phyloP scores from a whole-genome alignment of 1,139 yeast genomes.

The Sugiyamaella pinicola region DNA sequence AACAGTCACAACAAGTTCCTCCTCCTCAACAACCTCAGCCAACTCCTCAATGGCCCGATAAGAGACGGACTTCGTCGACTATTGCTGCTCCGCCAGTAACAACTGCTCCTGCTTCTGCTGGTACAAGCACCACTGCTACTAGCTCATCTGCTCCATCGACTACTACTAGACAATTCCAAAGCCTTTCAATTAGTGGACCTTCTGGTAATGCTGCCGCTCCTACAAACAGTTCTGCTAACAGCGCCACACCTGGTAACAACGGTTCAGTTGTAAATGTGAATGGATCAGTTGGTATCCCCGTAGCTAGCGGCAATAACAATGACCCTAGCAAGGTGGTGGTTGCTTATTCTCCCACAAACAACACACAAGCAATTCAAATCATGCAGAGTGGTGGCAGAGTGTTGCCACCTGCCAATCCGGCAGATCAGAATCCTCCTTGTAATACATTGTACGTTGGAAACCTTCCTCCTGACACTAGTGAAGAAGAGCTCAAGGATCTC shows the following conservation, averaged over 20 bases:
- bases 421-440: constrained; percentile 98
- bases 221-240: not conserved
- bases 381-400: constrained; percentile 48
- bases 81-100: not conserved
- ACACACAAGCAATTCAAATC: constrained; percentile 40
- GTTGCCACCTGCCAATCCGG: constrained; percentile 97
- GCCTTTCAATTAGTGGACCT: constrained; percentile 23
- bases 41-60: constrained; percentile 21
- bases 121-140: constrained; percentile 18
- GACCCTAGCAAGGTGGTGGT: constrained; percentile 37
- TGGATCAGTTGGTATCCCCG: constrained; percentile 12
- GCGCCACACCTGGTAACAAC: not conserved
- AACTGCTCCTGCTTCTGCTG: constrained; percentile 12
- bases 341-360: constrained; percentile 42
- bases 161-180: constrained; percentile 24
- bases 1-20: constrained; percentile 14
- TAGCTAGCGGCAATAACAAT: constrained; percentile 10
- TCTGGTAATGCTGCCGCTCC: constrained; percentile 9
- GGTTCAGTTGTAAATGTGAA: constrained; percentile 5
- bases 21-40: constrained; percentile 23
- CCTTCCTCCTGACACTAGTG: constrained; percentile 95
- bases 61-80: constrained; percentile 18
- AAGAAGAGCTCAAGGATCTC: constrained; percentile 82
- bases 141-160: constrained; percentile 14
- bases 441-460: constrained; percentile 96